A percentile compares a stretch with the other conserved stretches of the same genome.
These are phyloP conservation scores for Aureobasidium sp. DNA, from an alignment of 2,329 filamentous ascomycete species.

Conservation along the genomic window DNA sequence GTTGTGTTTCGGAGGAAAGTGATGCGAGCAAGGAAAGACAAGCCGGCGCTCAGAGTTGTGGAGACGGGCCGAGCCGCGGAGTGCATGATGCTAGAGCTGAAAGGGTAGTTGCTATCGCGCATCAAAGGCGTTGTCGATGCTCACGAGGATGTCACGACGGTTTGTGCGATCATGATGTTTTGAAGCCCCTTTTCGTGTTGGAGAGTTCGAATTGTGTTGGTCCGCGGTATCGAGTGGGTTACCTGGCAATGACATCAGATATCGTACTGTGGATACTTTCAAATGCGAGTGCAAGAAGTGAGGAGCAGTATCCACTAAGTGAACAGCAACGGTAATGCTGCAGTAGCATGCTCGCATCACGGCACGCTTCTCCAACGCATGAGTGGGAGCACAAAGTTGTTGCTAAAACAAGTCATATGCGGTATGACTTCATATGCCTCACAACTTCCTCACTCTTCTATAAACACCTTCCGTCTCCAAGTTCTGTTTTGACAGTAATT, in stretches of 20 bases:
- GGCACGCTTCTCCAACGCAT: neutral
- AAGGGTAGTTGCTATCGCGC: neutral
- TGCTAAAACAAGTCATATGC: conserved; percentile 1
- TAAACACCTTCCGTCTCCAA: neutral
- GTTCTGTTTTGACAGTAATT: neutral
- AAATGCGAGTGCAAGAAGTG: neutral
- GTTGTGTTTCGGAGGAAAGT: conserved; percentile 3
- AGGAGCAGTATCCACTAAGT: neutral
- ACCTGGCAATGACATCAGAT: neutral
- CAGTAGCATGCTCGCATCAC: neutral
- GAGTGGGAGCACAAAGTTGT: neutral
- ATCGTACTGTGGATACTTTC: neutral
- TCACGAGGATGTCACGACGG: neutral
- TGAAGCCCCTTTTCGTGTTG: neutral
- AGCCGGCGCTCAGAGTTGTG: neutral
- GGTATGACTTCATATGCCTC: neutral
- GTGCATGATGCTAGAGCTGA: neutral
- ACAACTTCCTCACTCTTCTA: neutral
- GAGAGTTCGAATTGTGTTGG: neutral
- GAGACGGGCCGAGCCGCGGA: neutral
- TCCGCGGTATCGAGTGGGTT: neutral
- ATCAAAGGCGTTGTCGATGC: neutral
- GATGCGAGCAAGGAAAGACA: conserved; percentile 1
- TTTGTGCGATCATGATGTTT: neutral
- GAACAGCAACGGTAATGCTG: conserved; percentile 1